Base-by-base conservation (phyloP, 176 grass and related monocot genomes). In the Ananas comosus region DNA sequence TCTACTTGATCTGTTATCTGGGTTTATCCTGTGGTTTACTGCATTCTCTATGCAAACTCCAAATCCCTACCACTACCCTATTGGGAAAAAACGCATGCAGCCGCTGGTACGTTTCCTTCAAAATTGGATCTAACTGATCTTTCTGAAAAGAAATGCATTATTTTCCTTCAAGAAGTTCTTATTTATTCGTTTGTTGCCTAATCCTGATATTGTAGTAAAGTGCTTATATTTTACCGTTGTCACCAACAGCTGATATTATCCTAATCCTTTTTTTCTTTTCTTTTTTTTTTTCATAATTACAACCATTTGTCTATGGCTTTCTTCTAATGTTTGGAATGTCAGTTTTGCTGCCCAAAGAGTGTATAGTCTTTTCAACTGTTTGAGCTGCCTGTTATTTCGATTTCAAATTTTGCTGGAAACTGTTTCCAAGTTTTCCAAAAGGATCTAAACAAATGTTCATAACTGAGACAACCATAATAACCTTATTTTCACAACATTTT, bases 11-110 rank as follows among this genome's bases (percentile, higher is more conserved):
- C 79, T 96, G 66, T 61, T 96, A 72, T 96, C 92, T 14, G 92
- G 92, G 49, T 88, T 96, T 67, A 96, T 96, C 65, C 79, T 96
- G 68, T 96, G 92, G 92, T 96, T 96, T 72, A 92, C 92, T 85
- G 81, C 92, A 47, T 96, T 96, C 63, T 88, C 88, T 48, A 97
- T 97, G 94, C 84, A 97, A 83, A 90, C 89, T 78, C 87, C 86
- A 76, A 97, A 97, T 78, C 94, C 93, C 2, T 97, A 97, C 76
- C 88, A 83, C 71, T 97, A 97, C 24, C 94, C 94, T 29, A 97
- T 97, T 70, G 94, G 94, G 12, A 97, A 97, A 85, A 92, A 76
- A 65, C 89, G 94, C 4, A 97, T 97, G 94, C 94, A 97, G 68
- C 94, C 94, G 1, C 63, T 97, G 86, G 94, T 97, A 67, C 86